Base-by-base conservation (phyloP, 176 grass and related monocot species). In the Juncus effusus region DNA sequence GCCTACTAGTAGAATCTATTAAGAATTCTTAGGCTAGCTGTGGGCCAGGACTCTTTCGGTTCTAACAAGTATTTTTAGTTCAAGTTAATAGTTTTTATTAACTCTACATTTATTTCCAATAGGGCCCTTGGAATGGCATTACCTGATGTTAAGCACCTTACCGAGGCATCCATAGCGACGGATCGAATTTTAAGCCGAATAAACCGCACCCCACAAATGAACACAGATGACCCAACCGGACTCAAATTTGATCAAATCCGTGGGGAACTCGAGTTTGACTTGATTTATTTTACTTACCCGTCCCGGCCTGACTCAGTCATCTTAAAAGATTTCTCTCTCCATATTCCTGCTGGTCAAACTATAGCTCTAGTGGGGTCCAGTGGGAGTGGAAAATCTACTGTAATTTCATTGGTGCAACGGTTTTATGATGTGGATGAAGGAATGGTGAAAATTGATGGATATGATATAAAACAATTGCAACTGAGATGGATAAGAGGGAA, bases 281-380 rank as follows among this genome's bases (percentile, higher is more conserved):
- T 2, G 15, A 8, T 64, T 36, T 10, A 64, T 13, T 64, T 64
- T 36, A 3, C 60, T 4, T 64, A 64, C 16, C 16, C 60, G 16
- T n/a, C 60, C 10, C 36, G 60, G 16, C 60, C 16, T 3, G 60
- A 5, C 16, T 12, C 40, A 40, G 36, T 64, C 14, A 9, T 64
- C 60, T 64, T 64, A 12, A 64, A 64, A 64, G 40, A 40, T 11
- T 64, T 64, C 16, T 68, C 64, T 8, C 41, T 68, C 38, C 15
- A 35, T 16, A 16, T 28, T 16, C 38, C 45, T 7, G 13, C 64
- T 44, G 64, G 40, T 8, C 45, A 68, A 44, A 45, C 64, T 16
- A 47, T 44, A 16, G 42, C 9, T 8, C 10, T 52, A 50, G 64
- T 51, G 4, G 64, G 64, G 12, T 35, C 44, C 10, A 68, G 40